Percentiles rank a stretch among this genome's conserved stretches.
Conservation (phyloP, 768 basidiomycete species). For the Mycena rosella region DNA sequence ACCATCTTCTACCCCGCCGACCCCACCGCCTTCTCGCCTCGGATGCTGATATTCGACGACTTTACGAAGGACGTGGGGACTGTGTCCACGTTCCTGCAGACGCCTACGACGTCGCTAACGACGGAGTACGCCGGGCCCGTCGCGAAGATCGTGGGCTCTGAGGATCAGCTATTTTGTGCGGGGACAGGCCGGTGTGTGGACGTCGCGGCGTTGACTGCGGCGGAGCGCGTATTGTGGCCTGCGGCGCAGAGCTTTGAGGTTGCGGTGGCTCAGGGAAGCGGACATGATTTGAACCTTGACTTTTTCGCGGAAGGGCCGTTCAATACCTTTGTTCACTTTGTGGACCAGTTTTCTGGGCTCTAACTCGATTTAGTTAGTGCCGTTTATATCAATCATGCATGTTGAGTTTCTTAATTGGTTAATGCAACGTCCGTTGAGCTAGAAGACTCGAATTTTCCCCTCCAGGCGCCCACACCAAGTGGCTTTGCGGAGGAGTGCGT, state of each 20-base stretch:
- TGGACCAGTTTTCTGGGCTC: background rate
- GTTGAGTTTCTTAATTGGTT: no score
- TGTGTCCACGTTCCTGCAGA: background rate
- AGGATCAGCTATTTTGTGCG: background rate
- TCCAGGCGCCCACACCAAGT: no score
- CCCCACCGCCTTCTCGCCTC: conserved; percentile 2
- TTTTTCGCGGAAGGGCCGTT: background rate
- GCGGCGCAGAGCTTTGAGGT: background rate
- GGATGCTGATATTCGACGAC: conserved; percentile 1
- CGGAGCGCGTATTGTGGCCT: background rate
- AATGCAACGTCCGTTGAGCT: no score
- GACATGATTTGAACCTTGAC: conserved; percentile 1
- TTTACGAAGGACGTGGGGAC: conserved; percentile 9
- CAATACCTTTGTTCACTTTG: background rate
- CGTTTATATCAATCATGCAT: no score
- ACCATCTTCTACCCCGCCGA: conserved; percentile 6
- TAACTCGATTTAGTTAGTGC: no score
- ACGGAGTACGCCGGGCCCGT: conserved; percentile 5
- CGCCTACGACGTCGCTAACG: background rate
- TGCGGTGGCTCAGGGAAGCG: background rate
- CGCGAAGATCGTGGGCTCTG: conserved; percentile 1
- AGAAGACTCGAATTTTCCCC: no score
- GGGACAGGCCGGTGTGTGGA: no score
- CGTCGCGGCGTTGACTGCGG: no score
- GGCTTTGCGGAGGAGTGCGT: no score